Conservation (phyloP, 2,329 filamentous ascomycete genomes). For the Metarhizium guizhouense region DNA sequence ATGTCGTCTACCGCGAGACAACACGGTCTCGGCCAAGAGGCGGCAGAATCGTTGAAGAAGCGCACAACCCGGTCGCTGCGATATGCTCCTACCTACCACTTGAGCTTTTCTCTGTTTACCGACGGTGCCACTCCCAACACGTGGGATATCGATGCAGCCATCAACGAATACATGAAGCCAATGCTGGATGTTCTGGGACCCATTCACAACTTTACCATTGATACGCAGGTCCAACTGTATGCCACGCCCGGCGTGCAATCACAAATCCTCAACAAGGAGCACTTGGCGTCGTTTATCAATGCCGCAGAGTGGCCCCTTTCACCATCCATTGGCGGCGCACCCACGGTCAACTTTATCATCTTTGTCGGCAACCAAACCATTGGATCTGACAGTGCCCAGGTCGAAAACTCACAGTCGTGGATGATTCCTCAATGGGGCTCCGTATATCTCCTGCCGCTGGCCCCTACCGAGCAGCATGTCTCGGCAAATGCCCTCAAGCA, state of each 20-base stretch:
- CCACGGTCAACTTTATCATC: slow-evolving; percentile 92
- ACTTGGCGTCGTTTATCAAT: slow-evolving; percentile 91
- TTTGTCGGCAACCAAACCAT: slow-evolving; percentile 79
- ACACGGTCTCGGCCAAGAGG: slow-evolving; percentile 38
- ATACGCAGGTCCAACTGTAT: slow-evolving; percentile 93
- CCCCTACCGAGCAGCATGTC: slow-evolving; percentile 40
- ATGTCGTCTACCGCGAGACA: slow-evolving; percentile 38
- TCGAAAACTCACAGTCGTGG: slow-evolving; percentile 59
- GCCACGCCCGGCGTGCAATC: slow-evolving; percentile 59
- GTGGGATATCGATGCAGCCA: slow-evolving; percentile 82
- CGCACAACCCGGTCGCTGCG: slow-evolving; percentile 80
- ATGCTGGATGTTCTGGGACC: slow-evolving; percentile 68
- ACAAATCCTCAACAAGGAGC: slow-evolving; percentile 67
- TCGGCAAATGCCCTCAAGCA: slow-evolving; percentile 60
- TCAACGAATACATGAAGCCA: slow-evolving; percentile 73
- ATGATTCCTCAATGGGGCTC: slow-evolving; percentile 92
- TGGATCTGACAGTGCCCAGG: slow-evolving; percentile 29
- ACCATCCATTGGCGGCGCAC: slow-evolving; percentile 84
- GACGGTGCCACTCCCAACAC: slow-evolving; percentile 67
- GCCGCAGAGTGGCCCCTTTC: slow-evolving; percentile 95
- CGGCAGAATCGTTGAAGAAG: slow-evolving; percentile 49
- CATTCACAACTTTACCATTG: slow-evolving; percentile 92
- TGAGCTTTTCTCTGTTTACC: slow-evolving; percentile 93
- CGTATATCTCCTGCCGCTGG: slow-evolving; percentile 49
- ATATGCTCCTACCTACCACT: slow-evolving; percentile 87